A percentile compares a stretch with the other conserved stretches of the same genome.
Evolutionary conservation across 2,329 filamentous ascomycete genomes (phyloP).

Genomic region (Sporothrix protearum): DNA sequence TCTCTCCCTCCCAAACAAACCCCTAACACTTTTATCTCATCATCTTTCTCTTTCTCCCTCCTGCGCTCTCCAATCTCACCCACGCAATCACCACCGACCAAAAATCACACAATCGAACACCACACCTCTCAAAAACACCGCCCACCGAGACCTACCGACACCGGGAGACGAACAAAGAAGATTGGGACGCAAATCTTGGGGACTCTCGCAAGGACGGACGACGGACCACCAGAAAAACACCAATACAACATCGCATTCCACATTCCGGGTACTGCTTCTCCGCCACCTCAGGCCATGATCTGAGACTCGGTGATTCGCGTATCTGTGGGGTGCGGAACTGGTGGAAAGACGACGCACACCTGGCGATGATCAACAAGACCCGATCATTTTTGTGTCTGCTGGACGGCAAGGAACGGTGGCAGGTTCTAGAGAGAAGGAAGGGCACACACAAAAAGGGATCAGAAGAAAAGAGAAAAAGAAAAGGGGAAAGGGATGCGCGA

Average conservation of each 20-base stretch:
- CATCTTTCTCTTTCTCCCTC: not conserved
- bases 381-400: not conserved
- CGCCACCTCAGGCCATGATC: not conserved
- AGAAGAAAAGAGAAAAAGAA: not conserved
- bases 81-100: not conserved
- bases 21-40: not conserved
- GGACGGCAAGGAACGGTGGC: not conserved
- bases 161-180: not conserved
- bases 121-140: not conserved
- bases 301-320: not conserved
- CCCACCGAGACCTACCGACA: not conserved
- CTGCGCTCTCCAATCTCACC: not conserved
- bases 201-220: not conserved
- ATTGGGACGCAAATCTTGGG: not conserved
- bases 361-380: not conserved
- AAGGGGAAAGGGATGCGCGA: not conserved
- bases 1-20: constrained; percentile 1
- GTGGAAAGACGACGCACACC: not conserved
- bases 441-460: not conserved
- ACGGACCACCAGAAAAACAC: not conserved
- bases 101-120: not conserved
- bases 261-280: not conserved
- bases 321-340: not conserved
- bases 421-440: not conserved
- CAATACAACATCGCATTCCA: not conserved